A percentile compares a stretch with the other conserved stretches of the same genome.
phyloP scores from a whole-genome alignment of 768 basidiomycete genomes.

The Daedalea quercina region DNA sequence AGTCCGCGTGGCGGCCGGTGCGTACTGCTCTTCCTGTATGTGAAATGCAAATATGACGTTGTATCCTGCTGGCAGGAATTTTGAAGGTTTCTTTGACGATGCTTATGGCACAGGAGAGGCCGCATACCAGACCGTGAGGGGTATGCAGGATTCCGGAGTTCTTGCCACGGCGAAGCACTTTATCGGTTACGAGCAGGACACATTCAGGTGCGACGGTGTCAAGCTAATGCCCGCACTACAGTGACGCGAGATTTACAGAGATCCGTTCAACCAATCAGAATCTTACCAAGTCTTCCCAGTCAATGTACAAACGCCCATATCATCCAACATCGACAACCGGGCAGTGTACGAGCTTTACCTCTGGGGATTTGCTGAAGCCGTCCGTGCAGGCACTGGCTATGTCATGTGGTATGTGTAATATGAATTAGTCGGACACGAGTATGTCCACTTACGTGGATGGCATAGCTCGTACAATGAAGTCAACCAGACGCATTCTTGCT shows the following conservation, averaged over 20 bases:
- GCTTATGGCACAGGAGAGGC: slow-evolving; percentile 77
- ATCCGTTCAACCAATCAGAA: slow-evolving; percentile 42
- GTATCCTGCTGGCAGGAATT: not conserved
- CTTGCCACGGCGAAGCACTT: slow-evolving; percentile 84
- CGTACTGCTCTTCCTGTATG: not conserved
- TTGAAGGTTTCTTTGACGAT: slow-evolving; percentile 51
- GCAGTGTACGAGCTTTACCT: not conserved
- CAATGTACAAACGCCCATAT: not conserved
- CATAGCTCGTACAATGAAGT: slow-evolving; percentile 35
- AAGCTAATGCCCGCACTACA: not conserved
- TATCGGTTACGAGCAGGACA: slow-evolving; percentile 28
- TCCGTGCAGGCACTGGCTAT: not conserved
- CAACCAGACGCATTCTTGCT: slow-evolving; percentile 67
- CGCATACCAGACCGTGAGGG: slow-evolving; percentile 72
- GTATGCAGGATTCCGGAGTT: slow-evolving; percentile 72
- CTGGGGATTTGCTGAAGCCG: not conserved
- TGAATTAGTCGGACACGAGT: slow-evolving; percentile 8
- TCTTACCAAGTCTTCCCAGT: slow-evolving; percentile 66
- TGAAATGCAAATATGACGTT: not conserved
- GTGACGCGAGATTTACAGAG: slow-evolving; percentile 44
- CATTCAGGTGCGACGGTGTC: not conserved
- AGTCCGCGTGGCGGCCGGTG: not conserved
- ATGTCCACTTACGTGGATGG: not conserved
- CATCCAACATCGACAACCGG: not conserved
- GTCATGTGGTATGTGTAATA: not conserved